A percentile compares a stretch with the other conserved stretches of the same genome.
Conservation (phyloP, 176 grass and related monocot species). For the Avena sativa region DNA sequence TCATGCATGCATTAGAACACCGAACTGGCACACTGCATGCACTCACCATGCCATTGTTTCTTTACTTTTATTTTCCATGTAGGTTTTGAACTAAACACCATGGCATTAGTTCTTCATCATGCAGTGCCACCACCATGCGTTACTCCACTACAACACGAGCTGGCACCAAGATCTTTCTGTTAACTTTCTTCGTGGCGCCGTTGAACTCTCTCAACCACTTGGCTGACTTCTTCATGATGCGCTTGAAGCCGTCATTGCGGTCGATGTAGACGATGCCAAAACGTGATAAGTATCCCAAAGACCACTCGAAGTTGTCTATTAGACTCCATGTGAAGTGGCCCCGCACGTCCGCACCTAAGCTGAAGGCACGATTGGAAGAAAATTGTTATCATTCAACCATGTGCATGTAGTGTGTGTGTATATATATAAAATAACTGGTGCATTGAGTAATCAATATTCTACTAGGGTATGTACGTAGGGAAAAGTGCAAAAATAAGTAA, state of each 20-base stretch:
- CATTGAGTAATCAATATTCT: neutral
- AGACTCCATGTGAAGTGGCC: conserved; percentile 52
- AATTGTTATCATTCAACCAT: neutral
- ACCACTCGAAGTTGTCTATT: conserved; percentile 57
- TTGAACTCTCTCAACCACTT: conserved; percentile 47
- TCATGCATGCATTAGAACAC: no score
- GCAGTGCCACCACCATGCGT: no score
- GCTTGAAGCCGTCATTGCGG: conserved; percentile 8
- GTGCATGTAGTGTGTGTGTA: neutral
- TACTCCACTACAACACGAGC: no score
- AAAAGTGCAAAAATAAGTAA: neutral
- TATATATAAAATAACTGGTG: neutral
- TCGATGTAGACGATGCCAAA: conserved; percentile 56
- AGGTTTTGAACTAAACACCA: no score
- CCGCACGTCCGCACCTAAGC: conserved; percentile 16
- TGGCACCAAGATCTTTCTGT: neutral
- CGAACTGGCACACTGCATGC: no score
- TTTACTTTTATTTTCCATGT: no score
- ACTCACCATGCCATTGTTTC: no score
- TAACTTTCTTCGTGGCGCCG: neutral
- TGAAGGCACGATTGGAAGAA: neutral
- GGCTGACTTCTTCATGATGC: conserved; percentile 37
- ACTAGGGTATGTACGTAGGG: neutral
- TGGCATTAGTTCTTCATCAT: no score
- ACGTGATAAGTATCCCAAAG: neutral